phyloP scores from a whole-genome alignment of 2,329 filamentous ascomycete genomes.

The Calonectria multiphialidica region DNA sequence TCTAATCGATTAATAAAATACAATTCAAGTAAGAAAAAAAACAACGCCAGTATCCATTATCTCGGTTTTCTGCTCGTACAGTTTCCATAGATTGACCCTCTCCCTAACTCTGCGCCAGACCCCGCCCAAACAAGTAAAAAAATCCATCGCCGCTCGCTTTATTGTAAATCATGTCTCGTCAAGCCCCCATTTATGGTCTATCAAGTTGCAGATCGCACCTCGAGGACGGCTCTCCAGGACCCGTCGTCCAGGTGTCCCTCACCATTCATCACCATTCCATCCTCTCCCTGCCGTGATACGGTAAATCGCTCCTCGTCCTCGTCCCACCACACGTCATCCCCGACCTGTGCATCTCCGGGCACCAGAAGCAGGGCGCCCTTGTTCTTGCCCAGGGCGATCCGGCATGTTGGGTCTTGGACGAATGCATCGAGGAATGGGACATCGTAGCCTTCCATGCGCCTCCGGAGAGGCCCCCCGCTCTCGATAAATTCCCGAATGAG shows the following conservation, averaged over 20 bases:
- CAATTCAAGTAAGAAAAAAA: neutral
- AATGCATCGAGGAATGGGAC: conserved; percentile 42
- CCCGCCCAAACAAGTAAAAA: conserved; percentile 12
- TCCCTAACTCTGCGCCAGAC: neutral
- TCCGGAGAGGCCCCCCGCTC: conserved; percentile 39
- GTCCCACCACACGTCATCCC: conserved; percentile 43
- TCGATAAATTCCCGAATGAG: conserved; percentile 49
- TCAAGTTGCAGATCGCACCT: conserved; percentile 40
- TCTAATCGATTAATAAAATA: conserved; percentile 11
- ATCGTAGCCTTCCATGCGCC: conserved; percentile 41
- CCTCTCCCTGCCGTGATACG: conserved; percentile 35
- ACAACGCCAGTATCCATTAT: conserved; percentile 14
- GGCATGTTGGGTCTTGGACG: conserved; percentile 41
- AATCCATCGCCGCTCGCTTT: conserved; percentile 9
- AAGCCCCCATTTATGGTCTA: neutral
- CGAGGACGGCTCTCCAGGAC: conserved; percentile 37
- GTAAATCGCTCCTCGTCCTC: conserved; percentile 34
- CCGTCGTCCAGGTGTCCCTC: conserved; percentile 39
- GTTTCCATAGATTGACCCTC: conserved; percentile 10
- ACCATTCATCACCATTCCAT: conserved; percentile 26
- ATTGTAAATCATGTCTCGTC: conserved; percentile 29
- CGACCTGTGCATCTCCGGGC: conserved; percentile 41
- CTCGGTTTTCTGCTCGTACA: conserved; percentile 9
- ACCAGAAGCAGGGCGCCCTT: conserved; percentile 43
- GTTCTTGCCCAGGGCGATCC: conserved; percentile 43